Percentiles rank a stretch among this genome's conserved stretches.
Evolutionary conservation across 2,329 filamentous ascomycete species (phyloP).

Genomic region (Neonectria sp.): DNA sequence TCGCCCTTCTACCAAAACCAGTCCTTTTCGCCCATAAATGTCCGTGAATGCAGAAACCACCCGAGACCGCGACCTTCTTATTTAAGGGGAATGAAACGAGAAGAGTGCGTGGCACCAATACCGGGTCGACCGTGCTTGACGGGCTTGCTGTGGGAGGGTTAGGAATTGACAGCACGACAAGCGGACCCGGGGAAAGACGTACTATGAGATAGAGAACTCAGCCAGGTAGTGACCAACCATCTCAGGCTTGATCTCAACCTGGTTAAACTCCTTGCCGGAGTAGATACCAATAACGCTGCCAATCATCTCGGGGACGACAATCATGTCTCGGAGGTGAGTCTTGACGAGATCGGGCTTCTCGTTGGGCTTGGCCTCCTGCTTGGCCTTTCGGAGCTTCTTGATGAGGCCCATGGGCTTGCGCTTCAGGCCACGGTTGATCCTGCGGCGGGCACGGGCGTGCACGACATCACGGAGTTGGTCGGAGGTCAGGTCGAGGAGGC

Average conservation of each 20-base stretch:
- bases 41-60: conserved; percentile 73
- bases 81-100: conserved; percentile 99
- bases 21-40: conserved; percentile 70
- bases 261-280: conserved; percentile 99
- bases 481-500: conserved; percentile 98
- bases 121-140: conserved; percentile 99
- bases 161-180: conserved; percentile 53
- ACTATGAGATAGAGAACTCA: conserved; percentile 99
- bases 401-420: conserved; percentile 99
- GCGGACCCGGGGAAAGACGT: conserved; percentile 62
- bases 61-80: conserved; percentile 77
- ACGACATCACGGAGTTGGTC: conserved; percentile 99
- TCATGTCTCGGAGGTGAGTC: conserved; percentile 99
- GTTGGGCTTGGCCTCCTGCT: conserved; percentile 99
- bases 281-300: conserved; percentile 99
- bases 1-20: conserved; percentile 67
- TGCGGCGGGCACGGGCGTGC: conserved; percentile 97
- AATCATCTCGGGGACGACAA: conserved; percentile 99
- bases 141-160: conserved; percentile 83
- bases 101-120: conserved; percentile 99
- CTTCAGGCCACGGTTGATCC: conserved; percentile 99
- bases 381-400: conserved; percentile 99
- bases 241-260: conserved; percentile 99
- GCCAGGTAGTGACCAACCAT: conserved; percentile 99
- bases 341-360: conserved; percentile 99